Base-by-base conservation (phyloP, 23 red algal genomes). In the Porphyridium purpureum region DNA sequence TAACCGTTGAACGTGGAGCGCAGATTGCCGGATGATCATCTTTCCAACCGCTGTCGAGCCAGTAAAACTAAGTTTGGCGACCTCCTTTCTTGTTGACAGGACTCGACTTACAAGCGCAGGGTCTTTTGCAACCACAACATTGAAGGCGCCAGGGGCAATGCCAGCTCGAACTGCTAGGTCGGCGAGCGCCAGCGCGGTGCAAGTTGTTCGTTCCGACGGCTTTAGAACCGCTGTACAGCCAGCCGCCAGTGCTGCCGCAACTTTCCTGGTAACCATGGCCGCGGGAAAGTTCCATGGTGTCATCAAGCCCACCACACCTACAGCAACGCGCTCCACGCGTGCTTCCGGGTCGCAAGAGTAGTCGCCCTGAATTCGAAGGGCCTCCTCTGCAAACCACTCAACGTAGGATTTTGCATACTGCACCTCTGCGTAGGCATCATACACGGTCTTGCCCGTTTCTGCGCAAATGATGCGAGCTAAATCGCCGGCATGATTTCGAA, bases 211-310 rank as follows among this genome's bases (percentile, higher is more conserved):
- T 24, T 74, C 64, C 23, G 69, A 55, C 28, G 90, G 90, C 50
- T 83, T 83, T 5, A 60, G 74, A 27, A 98, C 72, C 1, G 86
- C 66, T 4, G 80, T 54, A 28, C 79, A 84, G 17, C 90, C 90
- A 9, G 90, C 80, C 14, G 80, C 80, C 7, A 98, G 33, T 21
- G 90, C 90, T 27, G 79, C 44, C 5, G 80, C 63, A 0, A 80
- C 66, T 54, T 98, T 98, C 33, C 90, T 68, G 5, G 80, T 65
- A n/a, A 86, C 32, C 79, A 98, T 81, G 6, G 79, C 90, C 21
- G 51, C 21, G 23, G 90, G 90, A 55, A 86, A 86, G 55, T 85
- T 86, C 90, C 79, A 98, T 35, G 90, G 80, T 21, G 90, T 98
- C 11, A 98, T 61, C n/a, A 64, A 66, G 5, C 67, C 70, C 7